Percentiles rank a stretch among this genome's conserved stretches.
These are phyloP conservation scores for Myxozyma geophila DNA, from an alignment of 805 yeast genomes.

Conservation along the genomic window DNA sequence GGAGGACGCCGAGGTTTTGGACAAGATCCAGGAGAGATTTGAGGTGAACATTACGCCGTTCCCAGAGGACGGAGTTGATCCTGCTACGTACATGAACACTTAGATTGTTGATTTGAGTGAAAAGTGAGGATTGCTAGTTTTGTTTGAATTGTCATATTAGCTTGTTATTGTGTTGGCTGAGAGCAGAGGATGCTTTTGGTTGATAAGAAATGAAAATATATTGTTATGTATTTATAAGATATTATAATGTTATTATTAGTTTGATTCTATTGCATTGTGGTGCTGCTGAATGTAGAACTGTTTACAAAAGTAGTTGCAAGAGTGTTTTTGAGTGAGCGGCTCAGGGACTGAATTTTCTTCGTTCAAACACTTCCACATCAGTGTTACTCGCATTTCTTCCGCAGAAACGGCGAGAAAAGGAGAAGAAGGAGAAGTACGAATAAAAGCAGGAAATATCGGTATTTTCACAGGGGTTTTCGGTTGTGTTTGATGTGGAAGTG, in stretches of 20 bases:
- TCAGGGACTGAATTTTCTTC: neutral
- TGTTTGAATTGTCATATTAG: neutral
- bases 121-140: neutral
- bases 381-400: neutral
- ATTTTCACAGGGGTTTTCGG: too few species aligned
- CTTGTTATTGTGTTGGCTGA: neutral
- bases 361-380: neutral
- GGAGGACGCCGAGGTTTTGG: conserved; percentile 87
- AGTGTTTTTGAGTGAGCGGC: neutral
- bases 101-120: conserved; percentile 41
- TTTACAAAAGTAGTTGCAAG: too few species aligned
- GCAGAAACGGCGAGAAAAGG: neutral
- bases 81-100: conserved; percentile 97
- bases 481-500: too few species aligned
- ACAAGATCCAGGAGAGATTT: conserved; percentile 93
- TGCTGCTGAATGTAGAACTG: too few species aligned
- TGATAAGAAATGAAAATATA: too few species aligned
- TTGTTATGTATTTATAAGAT: too few species aligned
- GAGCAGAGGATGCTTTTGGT: too few species aligned
- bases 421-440: neutral
- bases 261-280: too few species aligned
- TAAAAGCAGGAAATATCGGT: too few species aligned
- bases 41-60: conserved; percentile 93
- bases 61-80: conserved; percentile 98
- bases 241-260: too few species aligned